Base-by-base conservation (phyloP, 139 green algal species). In the Mychonastes homosphaera region DNA sequence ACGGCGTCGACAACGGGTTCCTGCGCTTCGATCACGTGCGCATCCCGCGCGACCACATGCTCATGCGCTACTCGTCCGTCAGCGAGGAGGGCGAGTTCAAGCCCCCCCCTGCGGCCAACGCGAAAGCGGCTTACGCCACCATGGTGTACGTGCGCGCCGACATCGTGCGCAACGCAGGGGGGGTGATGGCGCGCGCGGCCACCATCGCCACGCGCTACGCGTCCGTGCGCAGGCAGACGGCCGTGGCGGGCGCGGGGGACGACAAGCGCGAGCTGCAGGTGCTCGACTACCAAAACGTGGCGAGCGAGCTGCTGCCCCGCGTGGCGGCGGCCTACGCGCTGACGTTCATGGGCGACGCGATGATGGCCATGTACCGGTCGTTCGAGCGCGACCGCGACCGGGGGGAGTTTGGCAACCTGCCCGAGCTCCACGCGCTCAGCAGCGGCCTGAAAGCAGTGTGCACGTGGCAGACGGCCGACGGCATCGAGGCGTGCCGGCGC, bases 201-300 rank as follows among this genome's bases (percentile, higher is more conserved):
- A 95, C 87, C 51, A 96, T 96, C 56, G 81, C 83, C 45, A 79
- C 75, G 24, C 77, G 87, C 39, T 96, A 95, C 67, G 77, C 76
- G 15, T 78, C 84, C 0, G 83, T 95, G 60, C 69, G 88, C 23
- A 67, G 87, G 5, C 88, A 96, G 75, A 94, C 83, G 3, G 74
- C 82, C 4, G 50, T 80, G 6, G 53, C 28, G n/a, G 9, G 40
- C 73, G 18, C 80, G 82, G 18, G 46, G 76, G 59, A 60, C 24
- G 19, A 44, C 36, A 44, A 52, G 38, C 48, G 59, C 3, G 59
- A 67, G 59, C 24, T 52, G 24, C 79, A 95, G 80, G 82, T 98
- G 28, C 77, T 98, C 33, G 90, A 98, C 71, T 98, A 98, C 74
- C 81, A 93, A 73, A 94, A 93, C 64, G 76, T 82, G 15, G 62